phyloP scores from a whole-genome alignment of 2,329 filamentous ascomycete species.

The Pseudogymnoascus sp. region DNA sequence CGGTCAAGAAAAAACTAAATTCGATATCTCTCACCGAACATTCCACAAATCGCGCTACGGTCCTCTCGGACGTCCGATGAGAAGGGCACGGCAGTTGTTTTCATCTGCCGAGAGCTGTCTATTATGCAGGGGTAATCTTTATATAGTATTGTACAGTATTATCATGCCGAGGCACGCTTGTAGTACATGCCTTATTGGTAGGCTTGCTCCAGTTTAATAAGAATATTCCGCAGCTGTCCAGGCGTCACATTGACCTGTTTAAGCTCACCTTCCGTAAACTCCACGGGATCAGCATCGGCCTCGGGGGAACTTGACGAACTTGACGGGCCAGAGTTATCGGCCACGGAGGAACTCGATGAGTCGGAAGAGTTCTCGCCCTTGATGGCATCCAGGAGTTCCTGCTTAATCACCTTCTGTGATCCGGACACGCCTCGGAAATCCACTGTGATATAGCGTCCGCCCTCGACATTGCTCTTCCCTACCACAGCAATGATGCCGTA shows the following conservation, averaged over 20 bases:
- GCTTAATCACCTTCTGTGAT: conserved; percentile 8
- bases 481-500: conserved; percentile 69
- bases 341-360: neutral
- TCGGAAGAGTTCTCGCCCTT: neutral
- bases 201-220: conserved; percentile 10
- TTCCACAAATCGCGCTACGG: neutral
- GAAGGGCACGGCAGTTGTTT: neutral
- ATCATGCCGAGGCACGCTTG: neutral
- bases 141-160: conserved; percentile 3
- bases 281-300: neutral
- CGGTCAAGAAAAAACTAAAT: neutral
- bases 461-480: conserved; percentile 56
- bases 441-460: conserved; percentile 43
- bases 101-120: neutral
- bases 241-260: conserved; percentile 14
- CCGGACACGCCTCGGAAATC: conserved; percentile 32
- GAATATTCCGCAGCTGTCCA: conserved; percentile 13
- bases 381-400: neutral
- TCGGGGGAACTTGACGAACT: neutral
- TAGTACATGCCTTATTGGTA: neutral
- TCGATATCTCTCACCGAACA: neutral
- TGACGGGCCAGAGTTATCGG: no score
- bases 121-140: neutral
- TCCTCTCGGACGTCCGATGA: neutral
- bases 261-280: conserved; percentile 11